Base-by-base conservation (phyloP, 805 yeast genomes). In the Candida insectalens region DNA sequence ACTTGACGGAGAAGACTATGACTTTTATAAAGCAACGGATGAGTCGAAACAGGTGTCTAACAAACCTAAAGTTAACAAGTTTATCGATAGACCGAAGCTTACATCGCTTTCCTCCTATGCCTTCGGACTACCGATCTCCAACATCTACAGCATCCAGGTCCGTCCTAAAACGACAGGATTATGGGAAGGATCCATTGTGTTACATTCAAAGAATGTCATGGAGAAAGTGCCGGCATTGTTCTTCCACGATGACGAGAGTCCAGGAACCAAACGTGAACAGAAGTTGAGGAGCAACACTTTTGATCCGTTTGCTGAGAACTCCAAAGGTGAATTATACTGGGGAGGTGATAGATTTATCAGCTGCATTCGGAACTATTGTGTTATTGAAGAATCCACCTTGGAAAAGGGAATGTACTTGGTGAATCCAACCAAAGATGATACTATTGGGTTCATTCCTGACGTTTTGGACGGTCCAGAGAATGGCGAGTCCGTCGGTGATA, bases 181-280 rank as follows among this genome's bases (percentile, higher is more conserved):
- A 75, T 89, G 96, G 96, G 74, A 71, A 58, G 99, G 99, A 0
- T 83, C 95, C 0, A 60, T 89, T 12, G 62, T 85, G 2, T 55
- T 92, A 19, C 79, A 84, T 54, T 72, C 89, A 2, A 71, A 71
- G 42, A 73, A 60, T 27, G 74, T 74, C 6, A 25, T 47, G 25
- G 80, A 74, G 36, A 73, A 76, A 29, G 57, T 85, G 13, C 97
- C 97, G 0, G 79, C 87, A 4, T 49, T 92, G 27, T 92, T 88
- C 55, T 88, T 92, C 62, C 98, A 92, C 56, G 98, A 92, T 50
- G 81, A 83, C 36, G 88, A 83, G 45, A 73, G 80, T 22, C 78
- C 83, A 5, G 80, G 89, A 27, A 84, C 95, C 0, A 60, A 69
- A 32, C 57, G 68, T 39, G 78, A 72, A 41, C 80, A 76, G 41